Evolutionary conservation across 2,329 filamentous ascomycete genomes (phyloP), one percentile per base, ranked within the genome.

Genomic region (Allantophomopsis lycopodina): DNA sequence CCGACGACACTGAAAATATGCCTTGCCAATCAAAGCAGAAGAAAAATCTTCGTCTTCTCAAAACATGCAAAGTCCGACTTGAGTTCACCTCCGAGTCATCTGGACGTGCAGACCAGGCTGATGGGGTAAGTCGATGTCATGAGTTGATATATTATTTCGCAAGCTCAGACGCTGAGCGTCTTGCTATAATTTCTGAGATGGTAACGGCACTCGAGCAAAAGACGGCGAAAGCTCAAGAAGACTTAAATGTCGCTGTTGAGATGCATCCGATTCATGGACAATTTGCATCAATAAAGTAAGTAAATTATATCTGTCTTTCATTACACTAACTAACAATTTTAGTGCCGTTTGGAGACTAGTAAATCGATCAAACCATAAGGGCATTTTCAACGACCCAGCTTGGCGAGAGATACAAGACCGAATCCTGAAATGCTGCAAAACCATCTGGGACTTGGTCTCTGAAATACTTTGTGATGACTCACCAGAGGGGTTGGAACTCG

Each of bases 391-490:
- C 7, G 18, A 28, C 8, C 8, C 7, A 3, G 23, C 23, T 12
- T 49, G 48, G 43, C 36, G 49, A n/a, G 33, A 32, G 5, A 38
- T 55, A 12, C 75, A 81, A 45, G 45, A 56, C 2, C 69, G 73
- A 3, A 68, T 87, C 2, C 61, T 84, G 11, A 50, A 53, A 2
- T 67, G 71, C 43, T 82, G 86, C 42, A 61, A 68, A 37, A 66
- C 70, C n/a, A 73, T 94, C 6, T 98, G 91, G 91, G 52, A 61
- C 1, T 70, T 75, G 18, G 85, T 95, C 5, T 74, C 73, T 49
- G 71, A 78, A 39, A 75, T 93, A 4, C 70, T 98, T 1, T 98
- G 91, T 52, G 81, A 94, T 46, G 91, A 95, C 59, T 94, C 91
- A 1, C 91, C 93, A 0, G 91, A 98, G 60, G 89, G 89, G 0